These are phyloP conservation scores for Podaxis sp. DNA, from an alignment of 768 basidiomycete genomes.

Conservation along the genomic window DNA sequence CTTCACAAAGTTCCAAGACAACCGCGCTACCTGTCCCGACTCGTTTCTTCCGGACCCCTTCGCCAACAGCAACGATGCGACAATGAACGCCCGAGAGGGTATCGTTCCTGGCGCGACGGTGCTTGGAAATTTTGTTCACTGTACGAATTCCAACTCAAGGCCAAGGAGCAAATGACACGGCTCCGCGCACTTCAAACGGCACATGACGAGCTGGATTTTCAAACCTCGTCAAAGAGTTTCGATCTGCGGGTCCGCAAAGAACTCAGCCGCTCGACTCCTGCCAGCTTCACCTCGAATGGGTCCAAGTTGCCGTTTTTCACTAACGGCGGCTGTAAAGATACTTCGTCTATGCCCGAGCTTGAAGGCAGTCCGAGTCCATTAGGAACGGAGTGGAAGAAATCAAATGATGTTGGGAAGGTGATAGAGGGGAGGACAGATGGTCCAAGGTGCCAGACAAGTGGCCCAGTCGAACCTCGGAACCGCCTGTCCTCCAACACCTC, in stretches of 20 bases:
- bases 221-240: background rate
- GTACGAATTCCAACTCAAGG: slow-evolving; percentile 17
- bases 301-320: background rate
- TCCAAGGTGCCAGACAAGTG: background rate
- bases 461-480: background rate
- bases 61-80: slow-evolving; percentile 18
- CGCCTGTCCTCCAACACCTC: slow-evolving; percentile 16
- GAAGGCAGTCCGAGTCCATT: background rate
- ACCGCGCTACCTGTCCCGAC: background rate
- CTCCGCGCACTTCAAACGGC: slow-evolving; percentile 23
- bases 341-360: background rate
- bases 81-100: slow-evolving; percentile 15
- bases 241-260: background rate
- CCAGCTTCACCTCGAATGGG: too few relatives aligned
- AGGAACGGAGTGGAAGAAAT: background rate
- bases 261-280: background rate
- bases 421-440: background rate
- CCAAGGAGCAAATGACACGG: slow-evolving; percentile 20
- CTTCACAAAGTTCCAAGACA: background rate
- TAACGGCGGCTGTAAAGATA: background rate
- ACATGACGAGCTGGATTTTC: slow-evolving; percentile 17
- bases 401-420: background rate
- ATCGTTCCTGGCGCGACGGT: slow-evolving; percentile 23
- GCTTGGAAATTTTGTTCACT: slow-evolving; percentile 13
- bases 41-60: background rate